These are phyloP conservation scores for Stagonosporopsis rhizophila DNA, from an alignment of 2,329 filamentous ascomycete genomes.

Conservation along the genomic window DNA sequence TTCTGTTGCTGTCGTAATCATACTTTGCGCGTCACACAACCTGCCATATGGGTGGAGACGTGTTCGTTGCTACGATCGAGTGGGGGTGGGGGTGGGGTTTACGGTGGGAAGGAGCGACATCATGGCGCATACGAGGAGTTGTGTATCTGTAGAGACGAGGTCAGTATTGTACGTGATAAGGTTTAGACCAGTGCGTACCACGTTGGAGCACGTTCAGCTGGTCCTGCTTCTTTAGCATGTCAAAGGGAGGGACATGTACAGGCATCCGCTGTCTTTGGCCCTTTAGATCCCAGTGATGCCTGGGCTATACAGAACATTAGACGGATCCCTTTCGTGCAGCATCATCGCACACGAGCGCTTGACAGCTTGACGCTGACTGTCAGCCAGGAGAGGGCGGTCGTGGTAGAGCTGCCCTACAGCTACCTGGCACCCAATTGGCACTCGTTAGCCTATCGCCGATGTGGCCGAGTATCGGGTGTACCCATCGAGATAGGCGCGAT, in stretches of 20 bases:
- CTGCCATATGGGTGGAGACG: not conserved
- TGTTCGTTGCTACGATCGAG: not conserved
- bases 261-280: not conserved
- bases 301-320: not conserved
- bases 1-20: not conserved
- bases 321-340: not conserved
- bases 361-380: not conserved
- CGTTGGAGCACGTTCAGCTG: not conserved
- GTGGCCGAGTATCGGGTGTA: not conserved
- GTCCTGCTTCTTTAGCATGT: not conserved
- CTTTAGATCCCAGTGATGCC: no score
- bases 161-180: not conserved
- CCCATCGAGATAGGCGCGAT: slow-evolving; percentile 3
- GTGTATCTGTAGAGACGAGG: not conserved
- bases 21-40: no score
- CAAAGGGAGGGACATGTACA: not conserved
- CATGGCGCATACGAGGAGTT: not conserved
- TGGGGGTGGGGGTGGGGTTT: not conserved
- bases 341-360: not conserved
- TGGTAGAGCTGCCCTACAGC: not conserved
- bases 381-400: not conserved
- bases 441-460: not conserved
- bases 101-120: not conserved
- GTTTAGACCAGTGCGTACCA: not conserved
- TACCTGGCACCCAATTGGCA: not conserved